Evolutionary conservation across 176 grass and related monocot species (phyloP), one percentile per base, ranked within the genome.

Genomic region (Carex kokanica): DNA sequence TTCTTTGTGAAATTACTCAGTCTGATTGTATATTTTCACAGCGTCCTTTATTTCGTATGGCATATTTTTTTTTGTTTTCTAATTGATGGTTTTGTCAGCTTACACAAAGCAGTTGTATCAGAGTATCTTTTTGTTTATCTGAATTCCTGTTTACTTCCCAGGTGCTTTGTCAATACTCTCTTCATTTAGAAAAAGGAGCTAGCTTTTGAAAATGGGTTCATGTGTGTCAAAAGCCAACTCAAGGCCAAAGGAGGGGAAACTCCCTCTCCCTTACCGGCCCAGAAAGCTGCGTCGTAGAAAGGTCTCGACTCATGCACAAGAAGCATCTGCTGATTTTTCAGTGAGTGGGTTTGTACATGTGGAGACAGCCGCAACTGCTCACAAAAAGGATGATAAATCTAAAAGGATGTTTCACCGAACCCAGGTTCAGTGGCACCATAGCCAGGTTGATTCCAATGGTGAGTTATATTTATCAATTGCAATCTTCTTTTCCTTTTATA

Each of bases 401-500:
- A 93, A 92, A 78, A 73, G 88, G 82, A 99, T 82, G 25, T 87
- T 92, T 88, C 92, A 95, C 57, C 86, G 91, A 14, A 95, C 88
- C 7, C 91, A 99, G 81, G 90, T 95, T 89, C 89, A 93, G 69
- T 95, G 96, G 93, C 88, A 93, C 61, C 92, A 95, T 65, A 93
- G 84, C 84, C 88, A 95, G 92, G 85, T 77, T 41, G 88, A 93
- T 43, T 59, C 51, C 43, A 88, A 86, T 72, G 96, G 96, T 97
- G 86, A 67, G 66, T 25, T 45, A 65, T 63, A 69, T n/a, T 81
- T 78, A 60, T 84, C 49, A 54, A 55, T 84, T 58, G 16, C 61
- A 24, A 38, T 84, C 52, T 81, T 23, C 21, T 5, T 69, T 87
- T 61, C 16, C 23, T 36, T 60, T 25, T 6, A 38, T 38, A n/a